Evolutionary conservation across 2,329 filamentous ascomycete species (phyloP), one percentile per base, ranked within the genome.

Genomic region (Magnaporthiopsis poae): DNA sequence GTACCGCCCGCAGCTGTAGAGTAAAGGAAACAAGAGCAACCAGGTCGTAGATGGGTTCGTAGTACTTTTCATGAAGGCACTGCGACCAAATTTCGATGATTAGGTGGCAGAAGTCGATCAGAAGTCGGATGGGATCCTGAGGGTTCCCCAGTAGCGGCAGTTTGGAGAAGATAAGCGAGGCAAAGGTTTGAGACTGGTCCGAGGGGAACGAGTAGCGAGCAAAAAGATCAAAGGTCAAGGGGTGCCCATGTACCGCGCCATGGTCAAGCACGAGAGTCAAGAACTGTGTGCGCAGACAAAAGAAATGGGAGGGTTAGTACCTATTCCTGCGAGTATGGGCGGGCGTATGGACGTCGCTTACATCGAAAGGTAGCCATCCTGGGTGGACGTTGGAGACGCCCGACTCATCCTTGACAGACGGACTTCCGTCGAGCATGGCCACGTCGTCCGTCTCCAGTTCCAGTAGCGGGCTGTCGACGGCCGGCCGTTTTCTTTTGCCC

Each of bases 401-500:
- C n/a, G 70, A 64, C 3, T 69, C 64, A 13, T 70, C 66, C 0
- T 68, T 68, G 60, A 62, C 67, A n/a, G n/a, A 46, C 33, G 25
- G 62, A n/a, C 71, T 70, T 29, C 74, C 73, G 46, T 77, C 75
- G n/a, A 70, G 64, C 74, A 78, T 76, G 18, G 76, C 69, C 31
- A 77, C 73, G 68, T 82, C 79, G 60, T 69, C 71, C 11, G 76
- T 84, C 65, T 88, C 85, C 13, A 91, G 77, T 1, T 86, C 81
- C 72, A 81, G 82, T 18, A 87, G 80, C 1, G 90, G 90, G 70
- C 89, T 92, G 68, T 90, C 87, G 3, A 87, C 78, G 1, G 78
- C 73, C 0, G 83, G 83, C 3, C 90, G 81, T 73, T 92, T 93
- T 69, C 90, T 80, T 77, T 94, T 94, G 8, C 80, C 81, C 66